Conservation (phyloP, 2,329 filamentous ascomycete species). For the Phialemoniopsis sp. region DNA sequence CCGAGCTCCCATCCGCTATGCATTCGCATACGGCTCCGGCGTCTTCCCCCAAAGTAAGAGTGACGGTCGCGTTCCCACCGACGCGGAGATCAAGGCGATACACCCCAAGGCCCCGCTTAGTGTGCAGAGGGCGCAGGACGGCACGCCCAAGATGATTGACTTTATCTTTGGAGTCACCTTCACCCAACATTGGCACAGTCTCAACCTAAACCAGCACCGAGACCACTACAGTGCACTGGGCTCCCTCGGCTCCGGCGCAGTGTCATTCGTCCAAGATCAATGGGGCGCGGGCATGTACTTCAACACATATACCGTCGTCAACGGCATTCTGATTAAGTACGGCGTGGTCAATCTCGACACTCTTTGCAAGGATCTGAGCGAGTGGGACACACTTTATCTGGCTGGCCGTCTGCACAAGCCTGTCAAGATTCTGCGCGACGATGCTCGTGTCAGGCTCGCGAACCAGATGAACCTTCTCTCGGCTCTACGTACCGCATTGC, state of each 20-base stretch:
- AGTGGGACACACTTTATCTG: conserved; percentile 95
- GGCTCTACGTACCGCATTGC: conserved; percentile 81
- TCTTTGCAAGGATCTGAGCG: conserved; percentile 76
- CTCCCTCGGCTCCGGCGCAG: conserved; percentile 76
- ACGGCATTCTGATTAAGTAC: conserved; percentile 96
- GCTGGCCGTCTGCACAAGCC: conserved; percentile 95
- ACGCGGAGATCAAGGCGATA: conserved; percentile 56
- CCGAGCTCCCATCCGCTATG: conserved; percentile 88
- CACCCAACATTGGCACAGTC: conserved; percentile 92
- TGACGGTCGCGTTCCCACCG: conserved; percentile 47
- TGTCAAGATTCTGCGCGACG: conserved; percentile 94
- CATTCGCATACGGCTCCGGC: conserved; percentile 94
- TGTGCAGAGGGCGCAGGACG: conserved; percentile 79
- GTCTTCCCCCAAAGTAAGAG: conserved; percentile 76
- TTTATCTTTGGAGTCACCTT: conserved; percentile 96
- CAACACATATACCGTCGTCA: conserved; percentile 91
- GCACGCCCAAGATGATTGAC: conserved; percentile 93
- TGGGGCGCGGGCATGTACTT: conserved; percentile 96
- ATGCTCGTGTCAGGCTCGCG: conserved; percentile 84
- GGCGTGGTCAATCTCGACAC: conserved; percentile 94
- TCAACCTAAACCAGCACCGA: conserved; percentile 85
- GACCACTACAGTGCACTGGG: conserved; percentile 89
- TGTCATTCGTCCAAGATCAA: conserved; percentile 80
- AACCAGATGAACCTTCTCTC: conserved; percentile 96
- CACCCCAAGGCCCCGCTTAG: conserved; percentile 81